Evolutionary conservation across 208 protist species (phyloP).

Genomic region (Porcisia deanei): DNA sequence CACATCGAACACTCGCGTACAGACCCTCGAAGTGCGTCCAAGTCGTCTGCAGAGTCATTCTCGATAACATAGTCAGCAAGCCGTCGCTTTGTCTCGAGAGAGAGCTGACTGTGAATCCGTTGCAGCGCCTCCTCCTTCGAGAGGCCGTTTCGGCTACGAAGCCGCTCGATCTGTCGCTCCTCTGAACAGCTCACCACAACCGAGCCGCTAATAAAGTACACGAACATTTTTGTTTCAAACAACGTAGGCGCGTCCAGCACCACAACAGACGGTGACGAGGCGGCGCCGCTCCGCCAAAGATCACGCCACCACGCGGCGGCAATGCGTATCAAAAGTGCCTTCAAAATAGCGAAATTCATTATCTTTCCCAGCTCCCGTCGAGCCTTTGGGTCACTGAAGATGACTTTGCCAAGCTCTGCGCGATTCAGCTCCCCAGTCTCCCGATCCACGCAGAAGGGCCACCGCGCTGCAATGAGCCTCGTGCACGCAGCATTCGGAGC

Average conservation of each 20-base stretch:
- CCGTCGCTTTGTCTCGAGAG: slow-evolving; percentile 58
- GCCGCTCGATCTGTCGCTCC: slow-evolving; percentile 62
- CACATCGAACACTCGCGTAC: slow-evolving; percentile 57
- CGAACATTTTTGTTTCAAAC: slow-evolving; percentile 85
- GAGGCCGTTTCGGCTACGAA: slow-evolving; percentile 56
- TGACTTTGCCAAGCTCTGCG: slow-evolving; percentile 60
- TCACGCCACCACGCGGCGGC: slow-evolving; percentile 60
- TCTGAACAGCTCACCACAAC: slow-evolving; percentile 73
- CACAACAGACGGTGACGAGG: slow-evolving; percentile 37
- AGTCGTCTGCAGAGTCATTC: slow-evolving; percentile 53
- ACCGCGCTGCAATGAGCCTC: slow-evolving; percentile 61
- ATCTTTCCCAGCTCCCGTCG: slow-evolving; percentile 65
- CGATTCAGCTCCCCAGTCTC: slow-evolving; percentile 70
- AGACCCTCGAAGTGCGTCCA: slow-evolving; percentile 29
- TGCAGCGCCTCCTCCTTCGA: slow-evolving; percentile 48
- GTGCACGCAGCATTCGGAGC: slow-evolving; percentile 57
- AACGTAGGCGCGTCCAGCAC: slow-evolving; percentile 89
- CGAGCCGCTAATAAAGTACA: slow-evolving; percentile 62
- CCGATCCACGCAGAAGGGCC: slow-evolving; percentile 67
- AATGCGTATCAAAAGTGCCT: slow-evolving; percentile 54
- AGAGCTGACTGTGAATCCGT: slow-evolving; percentile 81
- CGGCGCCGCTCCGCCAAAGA: slow-evolving; percentile 23
- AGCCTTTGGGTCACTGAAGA: slow-evolving; percentile 68
- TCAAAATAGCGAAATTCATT: slow-evolving; percentile 85
- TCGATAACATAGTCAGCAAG: slow-evolving; percentile 76